Evolutionary conservation across 2,329 filamentous ascomycete species (phyloP).

Genomic region (Fusarium sp.): DNA sequence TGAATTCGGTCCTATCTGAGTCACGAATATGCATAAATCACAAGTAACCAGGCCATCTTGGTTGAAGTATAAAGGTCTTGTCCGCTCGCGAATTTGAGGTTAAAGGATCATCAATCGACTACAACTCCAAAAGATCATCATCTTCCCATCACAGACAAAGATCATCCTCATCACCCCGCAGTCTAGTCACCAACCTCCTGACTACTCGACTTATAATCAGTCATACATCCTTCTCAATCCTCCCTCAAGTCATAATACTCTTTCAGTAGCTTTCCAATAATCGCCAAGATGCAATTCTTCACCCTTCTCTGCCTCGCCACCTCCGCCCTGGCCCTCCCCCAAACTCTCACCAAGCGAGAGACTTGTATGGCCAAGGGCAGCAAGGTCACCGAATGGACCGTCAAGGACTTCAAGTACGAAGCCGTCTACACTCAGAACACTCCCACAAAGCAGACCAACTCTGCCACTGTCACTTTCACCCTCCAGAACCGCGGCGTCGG

Average conservation of each 20-base stretch:
- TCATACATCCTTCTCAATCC: background rate
- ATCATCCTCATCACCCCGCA: slow-evolving; percentile 31
- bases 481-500: slow-evolving; percentile 60
- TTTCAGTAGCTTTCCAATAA: background rate
- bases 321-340: slow-evolving; percentile 46
- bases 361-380: slow-evolving; percentile 43
- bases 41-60: background rate
- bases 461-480: slow-evolving; percentile 61
- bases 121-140: slow-evolving; percentile 23
- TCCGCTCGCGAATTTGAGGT: slow-evolving; percentile 10
- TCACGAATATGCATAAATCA: slow-evolving; percentile 8
- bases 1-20: slow-evolving; percentile 27
- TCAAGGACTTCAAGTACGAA: slow-evolving; percentile 61
- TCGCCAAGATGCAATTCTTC: slow-evolving; percentile 45
- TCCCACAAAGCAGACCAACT: slow-evolving; percentile 62
- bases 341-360: slow-evolving; percentile 21
- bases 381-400: slow-evolving; percentile 53
- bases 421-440: slow-evolving; percentile 62
- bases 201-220: slow-evolving; percentile 1
- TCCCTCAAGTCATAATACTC: background rate
- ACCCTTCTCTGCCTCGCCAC: slow-evolving; percentile 47
- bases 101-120: slow-evolving; percentile 14
- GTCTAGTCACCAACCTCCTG: slow-evolving; percentile 25
- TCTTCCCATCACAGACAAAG: slow-evolving; percentile 26
- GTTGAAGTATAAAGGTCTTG: slow-evolving; percentile 32